Base-by-base conservation (phyloP, 805 yeast species). In the Zygosaccharomyces pseudorouxii region DNA sequence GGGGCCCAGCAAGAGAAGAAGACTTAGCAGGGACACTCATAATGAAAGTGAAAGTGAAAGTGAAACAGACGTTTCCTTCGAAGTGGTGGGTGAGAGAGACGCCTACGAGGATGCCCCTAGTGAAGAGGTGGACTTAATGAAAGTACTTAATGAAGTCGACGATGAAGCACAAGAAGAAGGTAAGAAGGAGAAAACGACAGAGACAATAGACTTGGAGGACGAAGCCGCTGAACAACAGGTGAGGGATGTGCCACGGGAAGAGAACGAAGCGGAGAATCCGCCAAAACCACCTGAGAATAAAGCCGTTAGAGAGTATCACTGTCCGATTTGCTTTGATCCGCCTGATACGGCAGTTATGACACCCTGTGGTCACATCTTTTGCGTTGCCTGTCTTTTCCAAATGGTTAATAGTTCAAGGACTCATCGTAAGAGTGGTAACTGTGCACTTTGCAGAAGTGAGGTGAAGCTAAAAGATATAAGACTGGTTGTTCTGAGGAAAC, bases 321-420 rank as follows among this genome's bases (percentile, higher is more conserved):
- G 85, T 57, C 80, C 82, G 0, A 75, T 80, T 18, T 80, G 85
- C 46, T 73, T 80, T 58, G 84, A 79, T 7, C 70, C 74, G 4
- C 79, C 81, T 2, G 72, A 68, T 12, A 55, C 66, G 5, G 74
- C 82, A 1, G 70, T 73, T 27, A 74, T 75, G 14, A 69, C 79
- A 3, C 75, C 77, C 0, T 80, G 85, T 63, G 85, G 85, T 0
- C 85, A 80, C 59, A 65, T 76, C 2, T 79, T 74, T 55, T 80
- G 85, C 55, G 68, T 73, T 5, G 74, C 73, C 23, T 80, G 84
- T 58, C 66, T 77, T 4, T 79, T 75, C 51, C 67, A 70, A 51
- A 75, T 75, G 61, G 73, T 77, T 29, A 75, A 77, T 10, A 71
- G 70, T 56, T 79, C 79, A 33, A 74, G 69, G 56, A 65, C 59